Base-by-base conservation (phyloP, 164 flowering plant genomes). In the Magnolia changhungtana region DNA sequence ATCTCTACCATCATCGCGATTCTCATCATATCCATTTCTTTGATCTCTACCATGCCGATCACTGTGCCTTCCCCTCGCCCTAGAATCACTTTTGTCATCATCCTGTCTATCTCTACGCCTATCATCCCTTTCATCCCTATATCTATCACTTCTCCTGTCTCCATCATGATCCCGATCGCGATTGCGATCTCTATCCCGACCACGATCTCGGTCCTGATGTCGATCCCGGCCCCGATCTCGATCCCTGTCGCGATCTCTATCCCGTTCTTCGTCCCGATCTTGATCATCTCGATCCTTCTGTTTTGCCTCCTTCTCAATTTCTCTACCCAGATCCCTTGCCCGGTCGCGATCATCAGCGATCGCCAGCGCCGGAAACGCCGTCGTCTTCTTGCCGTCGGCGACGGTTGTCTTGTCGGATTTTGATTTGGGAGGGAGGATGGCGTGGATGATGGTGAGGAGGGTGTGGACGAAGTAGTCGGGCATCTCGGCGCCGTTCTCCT, bases 391-490 rank as follows among this genome's bases (percentile, higher is more conserved):
- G 16, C 73, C 81, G 16, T 59, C 74, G 1, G 16, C 72, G 11
- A 59, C 82, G 2, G 84, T 77, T 63, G 75, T 78, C 70, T 16
- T 65, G 0, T 74, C 83, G 16, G 75, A 65, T 45, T 88, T 85
- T 0, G 85, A 71, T 70, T 79, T 77, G 1, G 93, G 91, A 3
- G 96, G 92, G 66, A 92, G 83, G 80, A 95, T 92, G 0, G 95
- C 97, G 67, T 89, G 98, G 31, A 95, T 93, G 8, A 92, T 90
- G 0, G 88, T 95, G 14, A 93, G 77, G 14, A 95, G 81, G 0
- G 98, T 89, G 2, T 87, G 85, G 1, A 95, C 92, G 58, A 95
- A 93, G 75, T 95, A 95, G 85, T 95, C 98, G 0, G 98, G 97
- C 89, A 92, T 81, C 73, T 92, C 97, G 1, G 93, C 95, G 1